These are phyloP conservation scores for Phytophthora melonis DNA, from an alignment of 352 stramenopile genomes.

Conservation along the genomic window DNA sequence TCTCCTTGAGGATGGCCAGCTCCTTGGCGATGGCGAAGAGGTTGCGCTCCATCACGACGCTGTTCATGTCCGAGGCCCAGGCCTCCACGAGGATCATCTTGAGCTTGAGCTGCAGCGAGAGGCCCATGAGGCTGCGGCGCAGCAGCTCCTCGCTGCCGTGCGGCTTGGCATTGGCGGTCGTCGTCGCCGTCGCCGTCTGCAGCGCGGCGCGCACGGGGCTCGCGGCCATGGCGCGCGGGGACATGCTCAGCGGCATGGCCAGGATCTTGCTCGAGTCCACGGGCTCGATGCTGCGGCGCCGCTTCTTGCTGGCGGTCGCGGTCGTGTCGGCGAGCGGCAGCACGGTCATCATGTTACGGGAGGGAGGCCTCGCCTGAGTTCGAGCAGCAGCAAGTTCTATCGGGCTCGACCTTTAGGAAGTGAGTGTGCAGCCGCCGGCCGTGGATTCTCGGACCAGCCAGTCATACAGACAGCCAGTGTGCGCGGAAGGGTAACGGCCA, in stretches of 20 bases:
- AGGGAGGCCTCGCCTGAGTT: no score
- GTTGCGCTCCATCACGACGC: constrained; percentile 87
- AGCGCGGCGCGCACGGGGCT: constrained; percentile 20
- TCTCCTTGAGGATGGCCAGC: constrained; percentile 76
- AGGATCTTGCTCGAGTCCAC: constrained; percentile 67
- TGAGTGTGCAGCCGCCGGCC: constrained; percentile 19
- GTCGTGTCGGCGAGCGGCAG: constrained; percentile 40
- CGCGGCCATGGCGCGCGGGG: constrained; percentile 36
- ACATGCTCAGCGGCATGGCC: constrained; percentile 53
- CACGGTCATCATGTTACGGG: constrained; percentile 58
- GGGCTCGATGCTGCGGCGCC: constrained; percentile 72
- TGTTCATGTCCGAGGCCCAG: constrained; percentile 89
- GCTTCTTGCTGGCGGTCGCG: constrained; percentile 61
- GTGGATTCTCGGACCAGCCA: constrained; percentile 45
- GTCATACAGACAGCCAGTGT: constrained; percentile 44
- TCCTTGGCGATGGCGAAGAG: constrained; percentile 86
- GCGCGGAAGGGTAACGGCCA: constrained; percentile 26
- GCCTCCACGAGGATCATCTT: constrained; percentile 88
- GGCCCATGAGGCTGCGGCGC: constrained; percentile 75
- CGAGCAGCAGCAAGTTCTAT: neutral
- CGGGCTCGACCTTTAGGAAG: constrained; percentile 36
- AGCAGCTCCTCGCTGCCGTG: constrained; percentile 45
- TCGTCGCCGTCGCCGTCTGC: constrained; percentile 18
- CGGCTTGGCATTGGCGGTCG: neutral
- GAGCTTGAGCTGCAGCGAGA: constrained; percentile 85